Conservation (phyloP, 2,329 filamentous ascomycete species). For the Phoma sp. region DNA sequence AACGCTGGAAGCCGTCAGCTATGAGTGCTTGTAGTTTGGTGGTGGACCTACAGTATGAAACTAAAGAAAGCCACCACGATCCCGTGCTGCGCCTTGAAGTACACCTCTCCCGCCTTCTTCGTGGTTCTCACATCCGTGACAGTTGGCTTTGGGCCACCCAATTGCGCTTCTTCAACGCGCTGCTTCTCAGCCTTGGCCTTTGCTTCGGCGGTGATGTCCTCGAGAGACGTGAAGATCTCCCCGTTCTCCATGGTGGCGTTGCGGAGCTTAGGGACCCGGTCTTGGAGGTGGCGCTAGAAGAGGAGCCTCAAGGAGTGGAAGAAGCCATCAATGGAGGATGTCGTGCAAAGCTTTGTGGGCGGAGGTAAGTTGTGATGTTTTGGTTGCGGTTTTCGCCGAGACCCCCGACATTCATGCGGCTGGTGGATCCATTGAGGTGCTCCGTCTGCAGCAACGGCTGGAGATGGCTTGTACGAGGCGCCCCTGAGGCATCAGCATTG, state of each 20-base stretch:
- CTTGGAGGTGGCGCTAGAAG: slow-evolving; percentile 5
- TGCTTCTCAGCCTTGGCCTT: slow-evolving; percentile 44
- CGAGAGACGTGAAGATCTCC: slow-evolving; percentile 45
- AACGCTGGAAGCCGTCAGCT: slow-evolving; percentile 53
- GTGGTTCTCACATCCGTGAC: slow-evolving; percentile 33
- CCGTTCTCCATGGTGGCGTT: slow-evolving; percentile 45
- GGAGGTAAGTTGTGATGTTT: slow-evolving; percentile 15
- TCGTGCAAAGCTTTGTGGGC: slow-evolving; percentile 2
- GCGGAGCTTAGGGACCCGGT: not conserved
- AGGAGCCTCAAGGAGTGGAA: slow-evolving; percentile 26
- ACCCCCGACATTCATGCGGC: slow-evolving; percentile 24
- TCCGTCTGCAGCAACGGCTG: slow-evolving; percentile 12
- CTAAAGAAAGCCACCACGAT: slow-evolving; percentile 69
- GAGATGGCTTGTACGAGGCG: slow-evolving; percentile 9
- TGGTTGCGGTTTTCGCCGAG: slow-evolving; percentile 27
- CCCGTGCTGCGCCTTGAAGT: slow-evolving; percentile 61
- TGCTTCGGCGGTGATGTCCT: slow-evolving; percentile 47
- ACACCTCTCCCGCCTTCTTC: slow-evolving; percentile 53
- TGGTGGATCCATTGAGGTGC: slow-evolving; percentile 25
- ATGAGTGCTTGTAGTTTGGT: not conserved
- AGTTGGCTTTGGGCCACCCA: slow-evolving; percentile 33
- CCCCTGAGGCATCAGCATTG: slow-evolving; percentile 1
- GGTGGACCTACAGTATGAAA: slow-evolving; percentile 63
- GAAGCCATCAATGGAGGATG: slow-evolving; percentile 25
- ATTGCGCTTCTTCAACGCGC: slow-evolving; percentile 14